A percentile compares a stretch with the other conserved stretches of the same genome.
Conservation (phyloP, 129 eudicot species). For the Escallonia herrerae region DNA sequence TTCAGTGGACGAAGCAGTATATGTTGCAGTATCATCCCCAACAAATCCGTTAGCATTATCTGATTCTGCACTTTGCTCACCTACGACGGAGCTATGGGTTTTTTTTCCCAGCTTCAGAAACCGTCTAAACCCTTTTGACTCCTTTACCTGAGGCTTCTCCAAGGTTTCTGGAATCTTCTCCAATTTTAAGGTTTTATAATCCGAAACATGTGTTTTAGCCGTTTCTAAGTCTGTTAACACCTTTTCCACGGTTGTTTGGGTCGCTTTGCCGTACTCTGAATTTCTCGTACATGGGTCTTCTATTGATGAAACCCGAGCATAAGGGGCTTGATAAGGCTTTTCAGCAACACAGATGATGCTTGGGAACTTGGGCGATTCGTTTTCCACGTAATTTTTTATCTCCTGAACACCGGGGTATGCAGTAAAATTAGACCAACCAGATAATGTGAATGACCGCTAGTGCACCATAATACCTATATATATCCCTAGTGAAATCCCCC, state of each 20-base stretch:
- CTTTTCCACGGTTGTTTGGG: conserved; percentile 15
- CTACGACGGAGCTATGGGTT: conserved; percentile 25
- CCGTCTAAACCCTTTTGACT: conserved; percentile 40
- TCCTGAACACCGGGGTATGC: conserved; percentile 12
- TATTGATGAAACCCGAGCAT: conserved; percentile 43
- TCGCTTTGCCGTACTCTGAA: conserved; percentile 35
- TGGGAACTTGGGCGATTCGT: conserved; percentile 13
- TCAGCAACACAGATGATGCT: conserved; percentile 8
- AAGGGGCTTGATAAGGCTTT: conserved; percentile 33
- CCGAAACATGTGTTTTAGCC: conserved; percentile 22
- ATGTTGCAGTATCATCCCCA: conserved; percentile 10
- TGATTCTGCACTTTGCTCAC: conserved; percentile 27
- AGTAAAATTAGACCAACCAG: neutral
- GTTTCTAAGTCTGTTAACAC: conserved; percentile 9
- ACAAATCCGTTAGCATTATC: conserved; percentile 21
- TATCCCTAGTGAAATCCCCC: no score
- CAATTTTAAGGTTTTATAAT: conserved; percentile 8
- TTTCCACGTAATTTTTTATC: conserved; percentile 10
- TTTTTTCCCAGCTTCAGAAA: conserved; percentile 46
- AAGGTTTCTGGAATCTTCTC: conserved; percentile 21
- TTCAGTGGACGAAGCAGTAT: conserved; percentile 28
- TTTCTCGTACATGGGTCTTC: conserved; percentile 34
- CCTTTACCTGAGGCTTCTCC: conserved; percentile 28
- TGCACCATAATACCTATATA: neutral
- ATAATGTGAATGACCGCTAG: neutral